phyloP scores from a whole-genome alignment of 805 yeast genomes.

The Zygotorulaspora florentina region DNA sequence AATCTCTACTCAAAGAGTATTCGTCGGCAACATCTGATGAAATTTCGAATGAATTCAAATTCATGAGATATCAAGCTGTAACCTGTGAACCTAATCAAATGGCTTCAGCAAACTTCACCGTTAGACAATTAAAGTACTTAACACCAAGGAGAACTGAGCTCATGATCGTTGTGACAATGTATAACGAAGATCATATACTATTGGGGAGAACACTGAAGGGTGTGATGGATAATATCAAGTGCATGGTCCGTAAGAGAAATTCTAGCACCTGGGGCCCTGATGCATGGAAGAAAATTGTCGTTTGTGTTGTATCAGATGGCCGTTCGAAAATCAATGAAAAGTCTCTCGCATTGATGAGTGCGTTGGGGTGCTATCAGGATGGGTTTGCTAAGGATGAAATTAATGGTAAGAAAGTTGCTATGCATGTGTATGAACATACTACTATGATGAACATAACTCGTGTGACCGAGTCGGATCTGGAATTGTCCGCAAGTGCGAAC shows the following conservation, averaged over 20 bases:
- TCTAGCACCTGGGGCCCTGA: conserved; percentile 89
- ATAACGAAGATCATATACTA: conserved; percentile 80
- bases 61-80: conserved; percentile 90
- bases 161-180: conserved; percentile 82
- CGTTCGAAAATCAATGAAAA: conserved; percentile 76
- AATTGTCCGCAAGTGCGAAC: conserved; percentile 43
- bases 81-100: conserved; percentile 86
- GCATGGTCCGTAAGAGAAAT: conserved; percentile 60
- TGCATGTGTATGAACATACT: conserved; percentile 92
- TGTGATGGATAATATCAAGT: conserved; percentile 78
- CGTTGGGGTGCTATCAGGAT: conserved; percentile 89
- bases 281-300: conserved; percentile 91
- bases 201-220: conserved; percentile 86
- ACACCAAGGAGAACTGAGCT: conserved; percentile 82
- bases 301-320: conserved; percentile 88
- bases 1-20: conserved; percentile 53
- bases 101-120: conserved; percentile 56
- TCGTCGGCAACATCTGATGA: conserved; percentile 42
- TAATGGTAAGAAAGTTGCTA: conserved; percentile 72
- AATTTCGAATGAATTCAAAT: conserved; percentile 55
- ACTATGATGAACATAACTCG: conserved; percentile 81
- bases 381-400: conserved; percentile 92
- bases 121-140: conserved; percentile 75
- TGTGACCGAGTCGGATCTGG: conserved; percentile 58
- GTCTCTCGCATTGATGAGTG: conserved; percentile 73